Evolutionary conservation across 768 basidiomycete genomes (phyloP), one percentile per base, ranked within the genome.

Genomic region (Thelephora ganbajun): DNA sequence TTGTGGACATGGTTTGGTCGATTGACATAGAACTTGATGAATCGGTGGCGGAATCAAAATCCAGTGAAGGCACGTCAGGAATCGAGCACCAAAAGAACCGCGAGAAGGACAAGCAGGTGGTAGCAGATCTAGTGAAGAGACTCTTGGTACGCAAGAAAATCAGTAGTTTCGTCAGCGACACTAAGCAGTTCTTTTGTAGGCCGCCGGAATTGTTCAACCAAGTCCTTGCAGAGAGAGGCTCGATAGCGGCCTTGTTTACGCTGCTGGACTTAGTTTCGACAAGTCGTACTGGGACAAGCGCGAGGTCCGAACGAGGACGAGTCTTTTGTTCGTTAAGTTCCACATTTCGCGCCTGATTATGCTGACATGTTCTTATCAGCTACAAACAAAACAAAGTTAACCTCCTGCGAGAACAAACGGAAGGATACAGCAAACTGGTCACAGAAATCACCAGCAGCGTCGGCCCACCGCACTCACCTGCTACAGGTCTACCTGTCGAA

Each of bases 331-430:
- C 64, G 87, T 74, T 7, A 33, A 6, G 41, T 43, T 33, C 34
- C 34, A 26, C 41, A 1, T 4, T 30, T 5, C 18, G 13, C 36
- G 13, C 23, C 18, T 13, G 13, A 43, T 34, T 46, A 49, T 45
- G 35, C 49, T 19, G 51, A 20, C 20, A 14, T 46, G 2, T 14
- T 22, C 39, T 22, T 22, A 1, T n/a, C 59, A 93, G 89, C 61
- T 94, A 92, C 69, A 92, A 91, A 63, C 94, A 99, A 63, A 91
- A 91, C 67, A 99, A 98, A 65, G 94, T 93, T 71, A 99, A 98
- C 60, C 76, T 99, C 35, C 76, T 97, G 13, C 83, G 96, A 34
- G 96, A 99, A 66, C 89, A 96, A 57, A 92, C 92, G 0, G 94
- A 98, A 67, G 96, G 96, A 6, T 99, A 91, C 67, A 89, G 89